Evolutionary conservation across 2,329 filamentous ascomycete genomes (phyloP).

Genomic region (Nemania sp.): DNA sequence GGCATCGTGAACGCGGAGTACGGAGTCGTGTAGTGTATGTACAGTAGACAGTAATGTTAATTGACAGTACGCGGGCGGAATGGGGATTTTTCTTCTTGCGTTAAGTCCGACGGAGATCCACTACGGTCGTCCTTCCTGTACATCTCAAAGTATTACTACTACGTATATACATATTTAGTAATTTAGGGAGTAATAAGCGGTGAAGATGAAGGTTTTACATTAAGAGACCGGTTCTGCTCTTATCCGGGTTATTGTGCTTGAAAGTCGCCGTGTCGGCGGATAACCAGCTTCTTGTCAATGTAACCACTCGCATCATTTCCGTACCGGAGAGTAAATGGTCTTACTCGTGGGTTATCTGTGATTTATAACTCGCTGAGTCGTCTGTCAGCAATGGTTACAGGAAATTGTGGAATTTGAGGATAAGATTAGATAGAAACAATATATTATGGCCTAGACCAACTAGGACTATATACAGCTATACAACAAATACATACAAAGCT

Average conservation of each 20-base stretch:
- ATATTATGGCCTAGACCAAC: neutral
- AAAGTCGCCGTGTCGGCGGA: neutral
- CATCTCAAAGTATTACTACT: neutral
- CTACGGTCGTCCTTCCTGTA: neutral
- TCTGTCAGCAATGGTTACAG: neutral
- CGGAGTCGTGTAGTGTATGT: constrained; percentile 16
- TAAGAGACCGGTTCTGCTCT: neutral
- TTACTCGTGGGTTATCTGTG: neutral
- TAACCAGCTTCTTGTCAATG: constrained; percentile 1
- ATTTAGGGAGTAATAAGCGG: too few species aligned
- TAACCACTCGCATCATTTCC: constrained; percentile 7
- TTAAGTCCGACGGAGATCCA: constrained; percentile 24
- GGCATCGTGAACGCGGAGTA: constrained; percentile 35
- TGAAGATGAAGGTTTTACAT: constrained; percentile 12
- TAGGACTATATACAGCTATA: too few species aligned
- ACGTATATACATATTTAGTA: neutral
- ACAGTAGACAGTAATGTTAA: neutral
- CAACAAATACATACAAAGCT: neutral
- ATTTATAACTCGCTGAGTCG: neutral
- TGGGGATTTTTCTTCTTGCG: constrained; percentile 6
- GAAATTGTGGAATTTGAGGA: constrained; percentile 7
- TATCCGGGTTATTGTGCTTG: neutral
- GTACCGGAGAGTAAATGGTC: neutral
- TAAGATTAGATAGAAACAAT: constrained; percentile 11
- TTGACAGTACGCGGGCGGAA: neutral